Evolutionary conservation across 2,329 filamentous ascomycete species (phyloP).

Genomic region (Colletotrichum musicola): DNA sequence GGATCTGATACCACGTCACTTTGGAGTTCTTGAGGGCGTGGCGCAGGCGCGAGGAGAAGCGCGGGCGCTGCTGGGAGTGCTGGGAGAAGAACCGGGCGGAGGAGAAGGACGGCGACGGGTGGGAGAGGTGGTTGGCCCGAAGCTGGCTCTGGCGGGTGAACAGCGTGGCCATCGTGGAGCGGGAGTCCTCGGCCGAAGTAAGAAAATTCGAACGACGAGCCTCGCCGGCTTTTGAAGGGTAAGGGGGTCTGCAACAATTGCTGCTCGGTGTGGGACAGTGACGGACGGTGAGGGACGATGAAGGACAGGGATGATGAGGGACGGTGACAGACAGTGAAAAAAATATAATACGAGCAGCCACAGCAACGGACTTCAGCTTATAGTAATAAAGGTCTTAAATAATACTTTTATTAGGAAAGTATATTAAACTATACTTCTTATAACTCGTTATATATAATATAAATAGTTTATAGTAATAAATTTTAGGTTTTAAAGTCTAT

Average conservation of each 20-base stretch:
- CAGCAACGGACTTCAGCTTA: no score
- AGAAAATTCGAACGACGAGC: conserved; percentile 13
- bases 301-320: no score
- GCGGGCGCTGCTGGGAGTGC: conserved; percentile 58
- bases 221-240: conserved; percentile 14
- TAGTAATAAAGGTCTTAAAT: no score
- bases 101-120: conserved; percentile 44
- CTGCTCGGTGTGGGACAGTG: no score
- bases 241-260: conserved; percentile 19
- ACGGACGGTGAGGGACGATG: no score
- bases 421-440: no score
- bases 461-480: no score
- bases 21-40: conserved; percentile 64
- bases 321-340: no score
- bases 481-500: no score
- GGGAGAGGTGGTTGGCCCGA: conserved; percentile 47
- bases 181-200: conserved; percentile 18
- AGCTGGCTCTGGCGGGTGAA: conserved; percentile 51
- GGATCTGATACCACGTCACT: conserved; percentile 91
- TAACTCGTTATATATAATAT: no score
- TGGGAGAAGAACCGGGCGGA: conserved; percentile 53
- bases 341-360: no score
- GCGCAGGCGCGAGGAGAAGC: conserved; percentile 65
- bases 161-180: conserved; percentile 49
- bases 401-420: no score